phyloP scores from a whole-genome alignment of 2,329 filamentous ascomycete species.

The Byssoonygena ceratinophila region DNA sequence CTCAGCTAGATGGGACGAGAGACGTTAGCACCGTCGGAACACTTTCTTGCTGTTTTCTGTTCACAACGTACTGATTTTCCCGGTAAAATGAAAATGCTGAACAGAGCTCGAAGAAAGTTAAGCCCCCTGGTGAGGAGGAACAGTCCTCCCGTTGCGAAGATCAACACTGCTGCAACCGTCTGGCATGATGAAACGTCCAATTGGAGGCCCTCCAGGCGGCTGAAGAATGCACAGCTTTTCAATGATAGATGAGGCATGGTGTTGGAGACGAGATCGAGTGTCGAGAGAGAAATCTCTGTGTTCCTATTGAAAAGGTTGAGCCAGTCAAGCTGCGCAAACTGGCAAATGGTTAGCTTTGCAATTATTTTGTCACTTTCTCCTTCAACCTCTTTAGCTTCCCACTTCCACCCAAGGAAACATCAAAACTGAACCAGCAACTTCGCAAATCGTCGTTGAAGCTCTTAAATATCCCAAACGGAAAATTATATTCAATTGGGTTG shows the following conservation, averaged over 20 bases:
- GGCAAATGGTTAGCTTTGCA: too few species aligned
- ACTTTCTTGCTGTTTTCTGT: not conserved
- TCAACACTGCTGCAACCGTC: conserved; percentile 26
- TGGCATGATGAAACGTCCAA: conserved; percentile 29
- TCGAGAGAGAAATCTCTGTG: not conserved
- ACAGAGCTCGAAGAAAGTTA: conserved; percentile 50
- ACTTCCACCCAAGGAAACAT: not conserved
- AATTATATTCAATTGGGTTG: not conserved
- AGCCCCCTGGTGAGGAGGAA: conserved; percentile 48
- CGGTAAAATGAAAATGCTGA: conserved; percentile 58
- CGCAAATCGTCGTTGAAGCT: not conserved
- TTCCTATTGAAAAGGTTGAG: conserved; percentile 2
- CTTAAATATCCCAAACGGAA: not conserved
- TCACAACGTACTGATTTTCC: conserved; percentile 37
- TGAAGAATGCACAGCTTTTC: conserved; percentile 5
- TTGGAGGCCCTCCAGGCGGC: conserved; percentile 28
- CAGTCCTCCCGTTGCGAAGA: conserved; percentile 46
- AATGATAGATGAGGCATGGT: conserved; percentile 9
- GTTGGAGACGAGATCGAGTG: not conserved
- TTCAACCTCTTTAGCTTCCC: not conserved
- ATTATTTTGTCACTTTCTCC: not conserved
- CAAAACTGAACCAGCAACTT: not conserved
- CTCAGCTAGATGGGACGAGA: conserved; percentile 51
- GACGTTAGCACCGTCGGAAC: conserved; percentile 4
- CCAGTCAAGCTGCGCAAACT: not conserved